These are phyloP conservation scores for Pisolithus tinctorius DNA, from an alignment of 768 basidiomycete species.

Conservation along the genomic window DNA sequence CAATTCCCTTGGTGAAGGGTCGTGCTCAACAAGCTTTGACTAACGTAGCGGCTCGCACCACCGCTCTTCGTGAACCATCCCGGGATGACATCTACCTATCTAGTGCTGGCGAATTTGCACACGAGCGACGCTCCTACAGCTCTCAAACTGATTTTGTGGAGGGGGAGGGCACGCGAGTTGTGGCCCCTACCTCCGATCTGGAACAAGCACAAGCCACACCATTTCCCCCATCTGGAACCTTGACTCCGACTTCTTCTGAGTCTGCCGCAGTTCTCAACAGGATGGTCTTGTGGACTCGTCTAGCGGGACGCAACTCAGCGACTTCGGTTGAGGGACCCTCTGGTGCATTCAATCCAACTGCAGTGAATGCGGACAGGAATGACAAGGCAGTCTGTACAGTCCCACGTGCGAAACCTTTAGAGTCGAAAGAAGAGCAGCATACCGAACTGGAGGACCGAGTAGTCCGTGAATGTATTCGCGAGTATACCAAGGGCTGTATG, in stretches of 20 bases:
- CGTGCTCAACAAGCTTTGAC: conserved; percentile 50
- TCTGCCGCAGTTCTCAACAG: conserved; percentile 56
- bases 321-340: conserved; percentile 7
- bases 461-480: conserved; percentile 66
- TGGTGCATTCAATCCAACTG: conserved; percentile 30
- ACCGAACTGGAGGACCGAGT: conserved; percentile 80
- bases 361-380: conserved; percentile 39
- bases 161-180: conserved; percentile 38
- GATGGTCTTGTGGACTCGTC: conserved; percentile 69
- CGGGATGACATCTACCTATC: conserved; percentile 28
- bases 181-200: conserved; percentile 29
- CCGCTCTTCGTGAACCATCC: conserved; percentile 39
- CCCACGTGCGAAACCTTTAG: conserved; percentile 50
- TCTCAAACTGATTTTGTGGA: conserved; percentile 35
- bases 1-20: conserved; percentile 65
- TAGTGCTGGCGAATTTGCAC: conserved; percentile 14
- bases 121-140: conserved; percentile 9
- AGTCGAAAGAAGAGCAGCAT: conserved; percentile 57
- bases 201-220: conserved; percentile 8
- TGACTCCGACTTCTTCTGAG: conserved; percentile 45
- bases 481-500: conserved; percentile 82
- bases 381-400: conserved; percentile 50
- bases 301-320: conserved; percentile 41
- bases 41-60: conserved; percentile 46
- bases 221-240: conserved; percentile 42